Evolutionary conservation across 2,329 filamentous ascomycete species (phyloP), one percentile per base, ranked within the genome.

Genomic region (Cercospora zeina): DNA sequence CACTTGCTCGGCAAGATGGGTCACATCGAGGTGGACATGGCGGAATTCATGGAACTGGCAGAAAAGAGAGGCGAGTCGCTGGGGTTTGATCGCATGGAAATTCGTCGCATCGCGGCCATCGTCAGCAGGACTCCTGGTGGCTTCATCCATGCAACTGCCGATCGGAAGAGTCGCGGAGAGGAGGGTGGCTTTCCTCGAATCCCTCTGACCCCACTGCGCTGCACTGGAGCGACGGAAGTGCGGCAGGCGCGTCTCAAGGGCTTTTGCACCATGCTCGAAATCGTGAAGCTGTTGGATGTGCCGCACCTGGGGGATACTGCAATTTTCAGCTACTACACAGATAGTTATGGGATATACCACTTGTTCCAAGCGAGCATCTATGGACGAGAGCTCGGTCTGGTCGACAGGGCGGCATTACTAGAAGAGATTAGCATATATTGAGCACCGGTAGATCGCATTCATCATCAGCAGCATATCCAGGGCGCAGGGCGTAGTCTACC

Each of bases 211-310:
- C 58, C 47, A 47, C 36, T 60, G 16, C 49, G 19, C 14, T 53
- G 47, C 16, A 54, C 19, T 37, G 39, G 58, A 1, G 24, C 39
- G 3, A 55, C 53, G 13, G 21, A 30, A n/a, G 27, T 51, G 37
- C 51, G 51, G 24, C 27, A 50, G 42, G 49, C 21, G 19, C 47
- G 36, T n/a, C 27, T 42, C 1, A 16, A 45, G 21, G 53, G 59
- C 11, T 61, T 61, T 8, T 61, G 59, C 42, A 50, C 53, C 13
- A 53, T 61, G n/a, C 24, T 51, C 27, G 59, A 61, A 34, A 33
- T 56, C 24, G 59, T 57, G 33, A 37, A 50, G 21, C 21, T 61
- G 11, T 19, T 61, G 19, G 59, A 42, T 19, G 42, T 61, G 19
- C 59, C 58, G 11, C 27, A 54, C 39, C 36, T 56, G n/a, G 42